These are phyloP conservation scores for Leccinum sublutescens DNA, from an alignment of 768 basidiomycete genomes.

Conservation along the genomic window DNA sequence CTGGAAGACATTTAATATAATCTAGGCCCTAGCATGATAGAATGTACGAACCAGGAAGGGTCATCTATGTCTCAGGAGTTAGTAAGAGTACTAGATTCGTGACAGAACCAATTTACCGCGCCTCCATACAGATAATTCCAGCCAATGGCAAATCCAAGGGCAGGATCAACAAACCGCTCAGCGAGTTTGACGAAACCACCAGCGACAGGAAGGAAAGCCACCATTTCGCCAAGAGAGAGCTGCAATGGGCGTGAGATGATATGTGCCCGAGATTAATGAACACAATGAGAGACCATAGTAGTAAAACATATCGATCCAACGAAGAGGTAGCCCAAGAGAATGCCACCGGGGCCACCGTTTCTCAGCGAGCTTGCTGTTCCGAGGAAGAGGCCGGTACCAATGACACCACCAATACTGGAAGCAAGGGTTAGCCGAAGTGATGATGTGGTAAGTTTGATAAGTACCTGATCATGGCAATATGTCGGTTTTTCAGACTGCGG, in stretches of 20 bases:
- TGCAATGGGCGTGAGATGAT: conserved; percentile 8
- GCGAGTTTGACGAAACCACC: conserved; percentile 47
- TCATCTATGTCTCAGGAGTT: conserved; percentile 13
- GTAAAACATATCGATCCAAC: conserved; percentile 38
- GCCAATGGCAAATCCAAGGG: conserved; percentile 43
- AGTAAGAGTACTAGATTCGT: conserved; percentile 4
- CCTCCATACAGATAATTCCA: conserved; percentile 45
- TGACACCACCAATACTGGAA: conserved; percentile 37
- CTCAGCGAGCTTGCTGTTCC: conserved; percentile 34
- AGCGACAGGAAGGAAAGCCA: conserved; percentile 42
- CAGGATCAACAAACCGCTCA: conserved; percentile 48
- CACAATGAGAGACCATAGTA: conserved; percentile 32
- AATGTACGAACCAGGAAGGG: conserved; percentile 23
- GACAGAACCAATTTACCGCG: conserved; percentile 13
- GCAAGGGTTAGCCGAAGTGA: not conserved
- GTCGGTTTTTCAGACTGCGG: conserved; percentile 34
- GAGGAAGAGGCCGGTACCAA: conserved; percentile 41
- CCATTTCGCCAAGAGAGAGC: conserved; percentile 46
- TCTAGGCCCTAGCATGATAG: not conserved
- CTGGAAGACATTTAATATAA: conserved; percentile 19
- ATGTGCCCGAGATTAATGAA: not conserved
- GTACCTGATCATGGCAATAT: conserved; percentile 37
- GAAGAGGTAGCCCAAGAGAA: conserved; percentile 42
- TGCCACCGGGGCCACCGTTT: conserved; percentile 46
- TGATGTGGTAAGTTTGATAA: too few relatives aligned